Conservation (phyloP, 2,329 filamentous ascomycete species). For the Emergomyces orientalis region DNA sequence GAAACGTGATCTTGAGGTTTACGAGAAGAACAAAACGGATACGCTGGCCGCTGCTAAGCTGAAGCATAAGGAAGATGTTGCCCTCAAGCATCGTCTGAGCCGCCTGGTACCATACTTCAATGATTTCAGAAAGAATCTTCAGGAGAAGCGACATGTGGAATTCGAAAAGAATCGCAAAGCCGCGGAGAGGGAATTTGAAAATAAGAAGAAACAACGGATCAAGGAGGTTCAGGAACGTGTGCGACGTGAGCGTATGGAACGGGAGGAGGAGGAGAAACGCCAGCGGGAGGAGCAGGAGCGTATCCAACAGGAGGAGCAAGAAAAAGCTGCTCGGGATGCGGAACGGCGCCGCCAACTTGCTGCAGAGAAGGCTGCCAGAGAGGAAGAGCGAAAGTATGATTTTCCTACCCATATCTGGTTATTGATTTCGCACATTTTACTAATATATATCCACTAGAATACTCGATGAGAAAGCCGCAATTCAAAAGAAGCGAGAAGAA, state of each 20-base stretch:
- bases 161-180: constrained; percentile 90
- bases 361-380: constrained; percentile 57
- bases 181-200: constrained; percentile 86
- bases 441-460: constrained; percentile 41
- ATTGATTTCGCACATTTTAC: constrained; percentile 13
- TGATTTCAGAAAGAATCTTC: constrained; percentile 69
- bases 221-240: constrained; percentile 80
- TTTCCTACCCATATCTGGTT: constrained; percentile 6
- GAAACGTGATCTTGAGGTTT: constrained; percentile 65
- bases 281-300: constrained; percentile 80
- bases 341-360: constrained; percentile 64
- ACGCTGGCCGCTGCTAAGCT: constrained; percentile 69
- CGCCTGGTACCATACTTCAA: constrained; percentile 80
- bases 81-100: constrained; percentile 84
- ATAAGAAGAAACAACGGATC: constrained; percentile 76
- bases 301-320: constrained; percentile 70
- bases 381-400: constrained; percentile 51
- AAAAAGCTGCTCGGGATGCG: constrained; percentile 69
- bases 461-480: constrained; percentile 52
- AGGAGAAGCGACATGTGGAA: constrained; percentile 81
- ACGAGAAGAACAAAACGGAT: constrained; percentile 68
- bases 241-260: constrained; percentile 72
- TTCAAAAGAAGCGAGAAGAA: constrained; percentile 74
- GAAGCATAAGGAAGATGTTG: constrained; percentile 87
- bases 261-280: constrained; percentile 71